These are phyloP conservation scores for Nemania sp. DNA, from an alignment of 2,329 filamentous ascomycete species.

Conservation along the genomic window DNA sequence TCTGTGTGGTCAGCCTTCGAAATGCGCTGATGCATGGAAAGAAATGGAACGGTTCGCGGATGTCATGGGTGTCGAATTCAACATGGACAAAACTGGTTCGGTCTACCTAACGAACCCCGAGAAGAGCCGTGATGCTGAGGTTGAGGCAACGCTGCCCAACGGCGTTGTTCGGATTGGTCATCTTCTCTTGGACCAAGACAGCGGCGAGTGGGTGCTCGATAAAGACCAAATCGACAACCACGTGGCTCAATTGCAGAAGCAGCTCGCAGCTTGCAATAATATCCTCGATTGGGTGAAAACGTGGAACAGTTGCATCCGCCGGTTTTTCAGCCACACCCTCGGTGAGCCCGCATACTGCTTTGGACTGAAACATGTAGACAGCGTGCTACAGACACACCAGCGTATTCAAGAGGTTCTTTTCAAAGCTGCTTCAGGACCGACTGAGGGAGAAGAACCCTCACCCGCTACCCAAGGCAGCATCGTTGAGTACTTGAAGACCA, in stretches of 20 bases:
- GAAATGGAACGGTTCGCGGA: constrained; percentile 47
- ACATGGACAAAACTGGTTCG: constrained; percentile 46
- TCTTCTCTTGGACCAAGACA: constrained; percentile 50
- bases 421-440: constrained; percentile 11
- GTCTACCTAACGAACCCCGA: constrained; percentile 38
- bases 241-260: constrained; percentile 56
- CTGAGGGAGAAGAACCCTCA: background rate
- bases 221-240: constrained; percentile 56
- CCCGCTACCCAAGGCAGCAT: constrained; percentile 31
- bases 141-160: constrained; percentile 46
- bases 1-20: constrained; percentile 48
- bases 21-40: constrained; percentile 48
- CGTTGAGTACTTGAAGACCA: constrained; percentile 37
- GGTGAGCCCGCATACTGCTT: constrained; percentile 50
- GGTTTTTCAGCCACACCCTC: constrained; percentile 52
- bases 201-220: constrained; percentile 57
- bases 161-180: constrained; percentile 61
- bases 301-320: constrained; percentile 51
- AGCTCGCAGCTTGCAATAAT: constrained; percentile 56
- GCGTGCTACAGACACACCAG: constrained; percentile 47
- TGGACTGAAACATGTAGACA: constrained; percentile 48
- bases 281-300: constrained; percentile 46
- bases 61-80: constrained; percentile 48
- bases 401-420: constrained; percentile 48
- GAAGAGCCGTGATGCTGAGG: constrained; percentile 28